Base-by-base conservation (phyloP, 2,329 filamentous ascomycete genomes). In the Sporothrix inflata region DNA sequence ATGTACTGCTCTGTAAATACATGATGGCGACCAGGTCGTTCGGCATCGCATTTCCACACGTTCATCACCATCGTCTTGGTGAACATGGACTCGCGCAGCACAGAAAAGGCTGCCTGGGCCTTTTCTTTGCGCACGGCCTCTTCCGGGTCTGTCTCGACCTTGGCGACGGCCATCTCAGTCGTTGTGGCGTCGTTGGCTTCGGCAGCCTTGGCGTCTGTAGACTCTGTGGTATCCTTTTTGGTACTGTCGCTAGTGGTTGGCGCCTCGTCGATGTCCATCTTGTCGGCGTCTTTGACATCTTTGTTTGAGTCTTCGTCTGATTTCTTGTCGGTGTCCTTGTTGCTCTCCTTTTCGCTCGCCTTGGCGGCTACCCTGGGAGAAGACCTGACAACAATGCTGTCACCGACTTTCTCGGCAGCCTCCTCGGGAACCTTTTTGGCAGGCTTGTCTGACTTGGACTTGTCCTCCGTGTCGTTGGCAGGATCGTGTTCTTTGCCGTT, bases 61-160 rank as follows among this genome's bases (percentile, higher is more conserved):
- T 97, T 95, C 80, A 97, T 90, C 1, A 92, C 91, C 91, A 97
- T 97, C 0, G 94, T 97, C 82, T 97, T 97, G 51, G 94, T 97
- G 76, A 97, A 95, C 87, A 90, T 90, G 74, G 85, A 87, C 73
- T 90, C 88, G 61, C 86, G 82, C 70, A 97, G 91, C 55, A 97
- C 92, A 70, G 89, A 87, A 67, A 94, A 94, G 16, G 97, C 88
- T 71, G 95, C 92, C 78, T 91, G 88, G 76, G 94, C 94, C 27
- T 92, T 91, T 42, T 87, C 88, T 16, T 86, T 24, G 38, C 69
- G 60, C 14, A 14, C 68, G 4, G 21, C 53, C 21, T 72, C 67
- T 19, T 65, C 70, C 0, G 51, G 21, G 6, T 71, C 45, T 5
- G 42, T 19, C 51, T 71, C 27, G 27, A 47, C 49, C 40, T 57